Evolutionary conservation across 305 asterid genomes (phyloP).

Genomic region (Nicotiana rustica): DNA sequence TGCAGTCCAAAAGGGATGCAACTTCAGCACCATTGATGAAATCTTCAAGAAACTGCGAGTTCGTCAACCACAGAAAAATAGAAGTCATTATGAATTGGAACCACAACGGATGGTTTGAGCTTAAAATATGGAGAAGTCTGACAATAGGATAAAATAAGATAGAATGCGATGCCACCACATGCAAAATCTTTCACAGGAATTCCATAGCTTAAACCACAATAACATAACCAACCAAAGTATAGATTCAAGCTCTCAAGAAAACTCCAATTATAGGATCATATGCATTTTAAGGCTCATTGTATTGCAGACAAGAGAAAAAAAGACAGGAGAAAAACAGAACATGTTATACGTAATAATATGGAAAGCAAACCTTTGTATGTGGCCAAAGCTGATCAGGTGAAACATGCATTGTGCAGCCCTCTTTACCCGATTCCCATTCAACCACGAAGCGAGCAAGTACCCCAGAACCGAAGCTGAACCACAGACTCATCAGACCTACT

Average conservation of each 20-base stretch:
- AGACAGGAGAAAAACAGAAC: neutral
- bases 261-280: constrained; percentile 4
- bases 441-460: constrained; percentile 97
- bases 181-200: constrained; percentile 19
- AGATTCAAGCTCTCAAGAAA: constrained; percentile 27
- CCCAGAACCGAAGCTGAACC: constrained; percentile 98
- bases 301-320: constrained; percentile 23
- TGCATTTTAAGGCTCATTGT: constrained; percentile 18
- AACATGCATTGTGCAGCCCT: constrained; percentile 99
- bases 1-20: constrained; percentile 95
- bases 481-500: constrained; percentile 95
- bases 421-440: constrained; percentile 98
- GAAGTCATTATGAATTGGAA: neutral
- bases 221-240: neutral
- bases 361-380: constrained; percentile 84
- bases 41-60: constrained; percentile 92
- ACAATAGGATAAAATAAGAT: constrained; percentile 1
- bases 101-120: neutral
- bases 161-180: constrained; percentile 8
- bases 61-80: constrained; percentile 23
- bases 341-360: neutral
- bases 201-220: constrained; percentile 20
- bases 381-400: constrained; percentile 99
- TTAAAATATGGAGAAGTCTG: constrained; percentile 18
- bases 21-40: constrained; percentile 98